A percentile compares a stretch with the other conserved stretches of the same genome.
Conservation (phyloP, 257 asterid species). For the Fraxinus anomala region DNA sequence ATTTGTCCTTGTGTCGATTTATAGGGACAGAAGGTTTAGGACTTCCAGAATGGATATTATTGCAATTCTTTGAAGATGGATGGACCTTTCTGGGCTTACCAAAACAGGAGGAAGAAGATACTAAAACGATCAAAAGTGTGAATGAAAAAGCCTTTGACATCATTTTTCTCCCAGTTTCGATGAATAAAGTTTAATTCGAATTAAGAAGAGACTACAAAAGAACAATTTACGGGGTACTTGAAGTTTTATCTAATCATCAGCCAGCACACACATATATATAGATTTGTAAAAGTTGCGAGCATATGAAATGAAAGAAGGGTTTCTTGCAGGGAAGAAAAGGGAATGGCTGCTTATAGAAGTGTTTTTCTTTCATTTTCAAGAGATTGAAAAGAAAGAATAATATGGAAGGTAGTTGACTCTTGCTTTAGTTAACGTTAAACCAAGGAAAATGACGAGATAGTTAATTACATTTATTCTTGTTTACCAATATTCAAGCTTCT, state of each 20-base stretch:
- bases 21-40: neutral
- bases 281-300: neutral
- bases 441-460: constrained; percentile 2
- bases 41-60: neutral
- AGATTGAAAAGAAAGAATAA: constrained; percentile 23
- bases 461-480: constrained; percentile 32
- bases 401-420: constrained; percentile 16
- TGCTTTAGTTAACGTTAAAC: constrained; percentile 43
- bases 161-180: constrained; percentile 24
- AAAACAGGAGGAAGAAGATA: constrained; percentile 37
- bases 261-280: neutral
- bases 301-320: too few relatives aligned
- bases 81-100: constrained; percentile 18
- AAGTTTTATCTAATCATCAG: constrained; percentile 17
- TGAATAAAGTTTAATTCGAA: constrained; percentile 1
- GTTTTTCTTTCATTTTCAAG: neutral
- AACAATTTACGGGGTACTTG: neutral
- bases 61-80: constrained; percentile 1
- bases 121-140: constrained; percentile 31
- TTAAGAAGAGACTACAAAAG: neutral
- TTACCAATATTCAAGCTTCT: constrained; percentile 26
- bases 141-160: constrained; percentile 31
- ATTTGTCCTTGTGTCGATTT: neutral
- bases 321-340: neutral
- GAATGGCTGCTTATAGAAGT: neutral